These are phyloP conservation scores for Salinomyces thailandicus DNA, from an alignment of 2,329 filamentous ascomycete species.

Conservation along the genomic window DNA sequence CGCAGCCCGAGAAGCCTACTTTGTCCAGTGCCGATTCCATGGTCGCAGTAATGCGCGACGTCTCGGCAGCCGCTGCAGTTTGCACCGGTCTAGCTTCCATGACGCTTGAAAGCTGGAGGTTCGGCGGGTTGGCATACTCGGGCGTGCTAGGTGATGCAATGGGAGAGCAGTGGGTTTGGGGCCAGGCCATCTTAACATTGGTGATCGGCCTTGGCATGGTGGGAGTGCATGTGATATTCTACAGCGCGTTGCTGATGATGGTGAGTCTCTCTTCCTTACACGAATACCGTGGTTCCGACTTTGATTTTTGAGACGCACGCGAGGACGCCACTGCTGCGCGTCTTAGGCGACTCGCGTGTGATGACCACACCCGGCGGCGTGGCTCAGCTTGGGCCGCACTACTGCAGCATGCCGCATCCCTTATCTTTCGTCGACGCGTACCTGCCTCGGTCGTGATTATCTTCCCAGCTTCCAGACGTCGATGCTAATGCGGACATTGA, in stretches of 20 bases:
- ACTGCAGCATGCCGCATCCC: too few relatives aligned
- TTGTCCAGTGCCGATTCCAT: conserved; percentile 7
- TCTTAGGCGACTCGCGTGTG: neutral
- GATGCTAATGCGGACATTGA: neutral
- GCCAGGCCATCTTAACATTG: conserved; percentile 14
- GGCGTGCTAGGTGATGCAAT: conserved; percentile 13
- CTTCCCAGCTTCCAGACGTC: too few relatives aligned
- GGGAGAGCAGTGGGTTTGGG: conserved; percentile 15
- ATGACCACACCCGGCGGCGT: neutral
- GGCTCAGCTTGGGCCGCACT: neutral
- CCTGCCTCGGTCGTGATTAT: neutral
- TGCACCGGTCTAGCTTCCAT: conserved; percentile 18
- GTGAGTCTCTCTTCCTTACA: conserved; percentile 19
- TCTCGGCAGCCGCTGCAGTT: conserved; percentile 19
- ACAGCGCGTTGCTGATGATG: conserved; percentile 17
- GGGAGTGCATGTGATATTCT: conserved; percentile 14
- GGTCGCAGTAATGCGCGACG: conserved; percentile 19
- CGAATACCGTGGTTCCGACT: too few relatives aligned
- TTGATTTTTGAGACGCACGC: too few relatives aligned
- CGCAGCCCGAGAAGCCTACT: conserved; percentile 13
- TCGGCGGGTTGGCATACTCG: conserved; percentile 18
- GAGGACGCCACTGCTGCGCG: neutral
- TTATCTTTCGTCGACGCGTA: neutral
- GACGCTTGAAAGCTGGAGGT: conserved; percentile 17
- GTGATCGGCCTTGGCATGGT: conserved; percentile 15